Percentiles rank a stretch among this genome's conserved stretches.
Conservation (phyloP, 208 protist species). For the Acanthamoeba triangularis region DNA sequence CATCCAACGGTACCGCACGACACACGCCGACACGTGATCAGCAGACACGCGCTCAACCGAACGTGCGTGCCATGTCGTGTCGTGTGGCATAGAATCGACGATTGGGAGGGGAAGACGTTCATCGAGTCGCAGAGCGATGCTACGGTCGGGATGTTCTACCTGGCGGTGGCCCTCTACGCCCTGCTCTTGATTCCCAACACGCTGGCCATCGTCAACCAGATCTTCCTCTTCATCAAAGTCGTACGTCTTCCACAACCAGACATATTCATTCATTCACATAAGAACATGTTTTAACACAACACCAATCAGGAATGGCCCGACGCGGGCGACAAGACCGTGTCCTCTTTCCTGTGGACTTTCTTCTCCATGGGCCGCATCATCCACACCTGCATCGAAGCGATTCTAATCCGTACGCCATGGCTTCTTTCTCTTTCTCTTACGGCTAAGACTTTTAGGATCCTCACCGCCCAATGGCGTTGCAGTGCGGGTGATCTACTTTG, state of each 20-base stretch:
- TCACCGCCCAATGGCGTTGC: too few species aligned
- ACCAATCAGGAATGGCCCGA: neutral
- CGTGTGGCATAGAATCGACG: neutral
- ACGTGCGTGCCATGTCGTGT: neutral
- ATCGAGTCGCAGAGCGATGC: neutral
- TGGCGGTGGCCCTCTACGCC: constrained; percentile 11
- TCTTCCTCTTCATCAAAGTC: constrained; percentile 12
- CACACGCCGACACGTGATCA: neutral
- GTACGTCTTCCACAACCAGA: neutral
- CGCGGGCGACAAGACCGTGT: neutral
- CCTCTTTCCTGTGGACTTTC: neutral
- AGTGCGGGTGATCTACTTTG: constrained; percentile 55
- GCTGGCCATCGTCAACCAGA: constrained; percentile 64
- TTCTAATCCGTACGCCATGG: constrained; percentile 44
- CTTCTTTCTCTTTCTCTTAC: neutral
- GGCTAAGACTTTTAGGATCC: too few species aligned
- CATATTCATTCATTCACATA: too few species aligned
- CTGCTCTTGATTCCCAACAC: constrained; percentile 27
- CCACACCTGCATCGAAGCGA: constrained; percentile 22
- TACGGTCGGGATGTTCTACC: constrained; percentile 49
- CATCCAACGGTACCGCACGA: neutral
- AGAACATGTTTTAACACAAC: neutral
- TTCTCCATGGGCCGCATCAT: constrained; percentile 53
- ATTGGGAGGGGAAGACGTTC: neutral
- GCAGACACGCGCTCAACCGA: neutral